These are phyloP conservation scores for Puya raimondii DNA, from an alignment of 176 grass and related monocot species.

Conservation along the genomic window DNA sequence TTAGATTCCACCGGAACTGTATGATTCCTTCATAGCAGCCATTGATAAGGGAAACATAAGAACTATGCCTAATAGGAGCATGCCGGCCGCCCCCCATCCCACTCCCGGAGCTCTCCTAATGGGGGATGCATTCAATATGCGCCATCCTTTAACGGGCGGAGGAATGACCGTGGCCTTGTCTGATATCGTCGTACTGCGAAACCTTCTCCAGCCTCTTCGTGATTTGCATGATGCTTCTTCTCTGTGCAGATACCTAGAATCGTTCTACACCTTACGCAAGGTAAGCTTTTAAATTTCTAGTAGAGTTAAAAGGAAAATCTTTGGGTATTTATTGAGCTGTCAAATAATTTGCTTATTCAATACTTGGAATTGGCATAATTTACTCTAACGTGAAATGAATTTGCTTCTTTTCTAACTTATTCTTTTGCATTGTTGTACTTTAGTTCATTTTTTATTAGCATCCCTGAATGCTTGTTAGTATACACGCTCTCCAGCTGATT, in stretches of 20 bases:
- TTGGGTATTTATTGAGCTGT: no score
- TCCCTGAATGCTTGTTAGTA: no score
- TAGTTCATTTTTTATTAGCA: neutral
- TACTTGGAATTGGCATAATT: neutral
- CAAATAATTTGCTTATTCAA: neutral
- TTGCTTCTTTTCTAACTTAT: neutral
- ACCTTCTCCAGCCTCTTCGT: slow-evolving; percentile 81
- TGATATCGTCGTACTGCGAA: slow-evolving; percentile 73
- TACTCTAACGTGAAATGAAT: neutral
- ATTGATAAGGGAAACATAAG: slow-evolving; percentile 93
- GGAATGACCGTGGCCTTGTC: slow-evolving; percentile 98
- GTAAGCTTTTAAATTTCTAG: slow-evolving; percentile 20
- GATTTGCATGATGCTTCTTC: slow-evolving; percentile 75
- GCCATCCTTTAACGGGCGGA: slow-evolving; percentile 91
- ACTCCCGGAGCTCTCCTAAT: slow-evolving; percentile 90
- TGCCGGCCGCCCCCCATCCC: slow-evolving; percentile 82
- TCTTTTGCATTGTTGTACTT: neutral
- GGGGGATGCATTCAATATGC: slow-evolving; percentile 99
- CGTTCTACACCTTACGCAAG: slow-evolving; percentile 93
- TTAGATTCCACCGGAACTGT: slow-evolving; percentile 65
- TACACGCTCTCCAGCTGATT: no score
- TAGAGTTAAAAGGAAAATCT: no score
- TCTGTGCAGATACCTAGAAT: slow-evolving; percentile 86
- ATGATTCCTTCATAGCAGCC: slow-evolving; percentile 60
- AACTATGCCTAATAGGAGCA: slow-evolving; percentile 90